Evolutionary conservation across 495 filamentous ascomycete species (phyloP).

Genomic region (Penicillium cosmopolitanum): DNA sequence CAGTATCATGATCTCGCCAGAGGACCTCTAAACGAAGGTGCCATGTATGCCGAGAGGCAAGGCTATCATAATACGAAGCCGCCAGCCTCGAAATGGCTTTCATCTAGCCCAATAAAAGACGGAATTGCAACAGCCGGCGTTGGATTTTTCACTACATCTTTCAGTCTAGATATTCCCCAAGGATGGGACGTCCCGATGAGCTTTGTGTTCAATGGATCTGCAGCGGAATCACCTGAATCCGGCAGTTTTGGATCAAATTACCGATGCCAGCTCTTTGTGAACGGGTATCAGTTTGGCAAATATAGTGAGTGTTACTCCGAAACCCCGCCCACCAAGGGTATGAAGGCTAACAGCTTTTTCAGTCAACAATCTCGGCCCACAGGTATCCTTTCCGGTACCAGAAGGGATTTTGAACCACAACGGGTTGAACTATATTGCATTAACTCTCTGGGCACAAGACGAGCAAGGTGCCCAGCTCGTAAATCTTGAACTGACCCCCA

Average conservation of each 20-base stretch:
- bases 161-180: slow-evolving; percentile 55
- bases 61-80: slow-evolving; percentile 64
- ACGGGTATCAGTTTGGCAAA: slow-evolving; percentile 73
- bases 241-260: slow-evolving; percentile 34
- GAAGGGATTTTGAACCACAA: slow-evolving; percentile 66
- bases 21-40: slow-evolving; percentile 74
- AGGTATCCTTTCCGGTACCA: slow-evolving; percentile 63
- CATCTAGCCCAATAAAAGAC: slow-evolving; percentile 38
- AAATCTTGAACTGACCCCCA: slow-evolving; percentile 14
- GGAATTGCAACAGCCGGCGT: slow-evolving; percentile 57
- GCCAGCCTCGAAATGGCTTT: slow-evolving; percentile 47
- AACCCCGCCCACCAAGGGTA: neutral
- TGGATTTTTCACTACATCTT: slow-evolving; percentile 58
- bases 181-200: slow-evolving; percentile 61
- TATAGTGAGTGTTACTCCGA: slow-evolving; percentile 35
- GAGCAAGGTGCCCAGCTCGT: slow-evolving; percentile 2
- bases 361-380: slow-evolving; percentile 63
- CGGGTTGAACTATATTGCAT: slow-evolving; percentile 56
- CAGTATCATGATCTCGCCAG: slow-evolving; percentile 61
- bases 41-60: slow-evolving; percentile 63
- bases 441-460: slow-evolving; percentile 64
- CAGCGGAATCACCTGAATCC: neutral
- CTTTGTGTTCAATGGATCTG: slow-evolving; percentile 52
- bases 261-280: slow-evolving; percentile 63
- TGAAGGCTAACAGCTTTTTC: neutral